These are phyloP conservation scores for Glycine soja DNA, from an alignment of 306 rosid species.

Conservation along the genomic window DNA sequence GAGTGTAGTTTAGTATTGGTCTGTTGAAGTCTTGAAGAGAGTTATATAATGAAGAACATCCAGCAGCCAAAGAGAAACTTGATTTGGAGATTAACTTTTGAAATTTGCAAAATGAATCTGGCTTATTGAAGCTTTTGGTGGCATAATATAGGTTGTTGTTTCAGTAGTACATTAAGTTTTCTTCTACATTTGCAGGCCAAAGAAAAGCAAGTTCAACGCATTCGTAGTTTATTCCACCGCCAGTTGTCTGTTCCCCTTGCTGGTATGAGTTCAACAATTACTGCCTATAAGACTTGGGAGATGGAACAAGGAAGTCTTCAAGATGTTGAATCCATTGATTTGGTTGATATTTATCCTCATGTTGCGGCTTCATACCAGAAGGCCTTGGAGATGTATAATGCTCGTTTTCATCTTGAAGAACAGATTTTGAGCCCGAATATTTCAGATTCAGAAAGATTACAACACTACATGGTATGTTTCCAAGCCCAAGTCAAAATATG, in stretches of 20 bases:
- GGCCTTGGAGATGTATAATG: constrained; percentile 79
- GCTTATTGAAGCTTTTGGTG: constrained; percentile 42
- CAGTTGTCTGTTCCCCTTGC: constrained; percentile 85
- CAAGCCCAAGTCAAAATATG: background rate
- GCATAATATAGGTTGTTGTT: constrained; percentile 34
- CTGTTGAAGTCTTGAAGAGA: background rate
- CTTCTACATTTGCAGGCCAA: constrained; percentile 63
- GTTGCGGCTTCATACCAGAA: constrained; percentile 73
- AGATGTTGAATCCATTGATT: constrained; percentile 54
- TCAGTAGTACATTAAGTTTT: constrained; percentile 29
- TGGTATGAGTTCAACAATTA: constrained; percentile 74
- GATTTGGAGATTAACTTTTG: constrained; percentile 15
- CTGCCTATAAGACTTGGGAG: constrained; percentile 85
- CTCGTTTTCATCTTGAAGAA: constrained; percentile 73
- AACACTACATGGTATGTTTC: constrained; percentile 69
- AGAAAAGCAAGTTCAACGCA: constrained; percentile 76
- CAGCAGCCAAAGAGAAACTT: constrained; percentile 8
- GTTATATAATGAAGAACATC: constrained; percentile 21
- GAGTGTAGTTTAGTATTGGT: constrained; percentile 36
- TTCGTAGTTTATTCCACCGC: constrained; percentile 82
- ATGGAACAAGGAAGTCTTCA: constrained; percentile 62
- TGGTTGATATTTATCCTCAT: constrained; percentile 63
- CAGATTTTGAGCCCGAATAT: constrained; percentile 61
- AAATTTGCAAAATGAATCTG: background rate
- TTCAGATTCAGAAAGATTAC: constrained; percentile 71